Base-by-base conservation (phyloP, 2,329 filamentous ascomycete species). In the Domatiomyces catenatus region DNA sequence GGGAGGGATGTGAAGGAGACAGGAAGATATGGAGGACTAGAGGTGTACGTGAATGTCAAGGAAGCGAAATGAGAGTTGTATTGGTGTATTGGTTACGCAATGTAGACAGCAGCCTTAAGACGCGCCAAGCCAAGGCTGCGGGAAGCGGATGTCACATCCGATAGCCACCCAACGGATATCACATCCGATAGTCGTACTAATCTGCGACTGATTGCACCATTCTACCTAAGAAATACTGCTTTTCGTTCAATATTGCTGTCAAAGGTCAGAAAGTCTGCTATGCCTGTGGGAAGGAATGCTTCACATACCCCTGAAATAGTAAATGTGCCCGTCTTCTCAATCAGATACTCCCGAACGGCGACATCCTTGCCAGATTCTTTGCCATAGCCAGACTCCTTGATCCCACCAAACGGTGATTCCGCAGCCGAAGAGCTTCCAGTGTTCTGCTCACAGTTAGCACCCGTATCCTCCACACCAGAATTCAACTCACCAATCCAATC, bases 291-390 rank as follows among this genome's bases (percentile, higher is more conserved):
- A 39, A 39, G 32, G 7, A 39, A 39, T 39, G 32, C 12, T 39
- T 15, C 32, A 39, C 32, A 15, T 39, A 39, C 32, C 32, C 69
- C 75, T 47, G 76, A 74, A 47, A 83, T 60, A 0, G 78, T 80
- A 56, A 83, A 66, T 0, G 79, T 82, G 7, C 79, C 79, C 0
- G 79, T 83, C 69, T 83, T 83, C 10, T 75, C 78, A 44, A 81
- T 74, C 58, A 79, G 53, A 58, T 80, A 81, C 61, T 81, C 79
- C 44, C 73, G 70, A 18, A 81, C 72, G 2, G 79, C 79, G 47
- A 83, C 78, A 55, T 81, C 77, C 64, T 80, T 83, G 15, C 80
- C 80, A 28, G 72, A 76, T 61, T 83, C 80, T 63, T 83, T 83
- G 19, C 80, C 80, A 61, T 83, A 83, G 0, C 80, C 80, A 5